These are phyloP conservation scores for Metschnikowia rubicola DNA, from an alignment of 805 yeast species.

Conservation along the genomic window DNA sequence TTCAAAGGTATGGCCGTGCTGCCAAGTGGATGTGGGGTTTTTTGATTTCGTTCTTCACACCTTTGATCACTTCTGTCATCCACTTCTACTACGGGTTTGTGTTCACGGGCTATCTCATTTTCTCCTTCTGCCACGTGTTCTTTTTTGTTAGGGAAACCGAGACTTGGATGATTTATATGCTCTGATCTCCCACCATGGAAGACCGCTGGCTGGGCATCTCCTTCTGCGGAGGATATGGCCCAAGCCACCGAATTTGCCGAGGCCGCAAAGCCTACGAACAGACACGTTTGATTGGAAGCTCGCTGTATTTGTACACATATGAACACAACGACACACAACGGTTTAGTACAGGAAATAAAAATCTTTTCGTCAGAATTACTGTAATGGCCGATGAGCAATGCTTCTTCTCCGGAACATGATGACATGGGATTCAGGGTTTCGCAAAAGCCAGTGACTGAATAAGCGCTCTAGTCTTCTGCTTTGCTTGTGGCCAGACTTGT, in stretches of 20 bases:
- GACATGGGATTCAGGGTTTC: not conserved
- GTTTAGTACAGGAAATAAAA: too few species aligned
- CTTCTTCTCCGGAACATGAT: not conserved
- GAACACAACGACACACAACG: too few species aligned
- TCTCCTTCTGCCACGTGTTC: slow-evolving; percentile 64
- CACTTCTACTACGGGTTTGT: slow-evolving; percentile 67
- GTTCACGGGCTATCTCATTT: slow-evolving; percentile 59
- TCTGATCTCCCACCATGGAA: slow-evolving; percentile 35
- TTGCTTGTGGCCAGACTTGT: too few species aligned
- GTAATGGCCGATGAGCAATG: too few species aligned
- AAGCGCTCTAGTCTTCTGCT: too few species aligned
- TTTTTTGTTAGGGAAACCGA: slow-evolving; percentile 74
- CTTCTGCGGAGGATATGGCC: slow-evolving; percentile 34
- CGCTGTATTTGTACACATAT: not conserved
- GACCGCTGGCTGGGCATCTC: slow-evolving; percentile 51
- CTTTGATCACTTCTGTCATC: slow-evolving; percentile 58
- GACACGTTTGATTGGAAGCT: slow-evolving; percentile 4
- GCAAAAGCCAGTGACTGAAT: too few species aligned
- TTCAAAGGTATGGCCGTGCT: slow-evolving; percentile 57
- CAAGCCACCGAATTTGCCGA: slow-evolving; percentile 36
- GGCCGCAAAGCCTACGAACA: slow-evolving; percentile 26
- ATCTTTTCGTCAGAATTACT: too few species aligned
- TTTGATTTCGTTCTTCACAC: slow-evolving; percentile 61
- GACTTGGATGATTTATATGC: slow-evolving; percentile 72
- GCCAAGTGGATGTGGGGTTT: slow-evolving; percentile 66